phyloP scores from a whole-genome alignment of 805 yeast species.

The Jamesozyma piceae region DNA sequence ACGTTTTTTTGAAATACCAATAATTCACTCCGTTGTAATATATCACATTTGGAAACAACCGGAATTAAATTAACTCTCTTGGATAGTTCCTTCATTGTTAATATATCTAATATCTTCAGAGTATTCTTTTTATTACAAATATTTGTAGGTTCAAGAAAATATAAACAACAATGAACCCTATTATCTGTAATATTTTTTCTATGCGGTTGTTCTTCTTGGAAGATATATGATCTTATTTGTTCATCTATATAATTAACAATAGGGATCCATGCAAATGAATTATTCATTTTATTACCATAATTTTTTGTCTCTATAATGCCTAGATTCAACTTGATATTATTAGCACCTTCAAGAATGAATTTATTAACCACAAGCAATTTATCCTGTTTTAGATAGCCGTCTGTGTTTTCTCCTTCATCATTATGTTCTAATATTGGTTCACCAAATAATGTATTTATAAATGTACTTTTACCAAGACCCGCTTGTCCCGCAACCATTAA shows the following conservation, averaged over 20 bases:
- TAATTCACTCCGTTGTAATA: slow-evolving; percentile 46
- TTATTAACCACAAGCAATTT: not conserved
- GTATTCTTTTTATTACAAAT: slow-evolving; percentile 43
- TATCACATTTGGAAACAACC: slow-evolving; percentile 72
- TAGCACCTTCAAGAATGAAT: slow-evolving; percentile 40
- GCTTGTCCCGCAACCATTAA: slow-evolving; percentile 79
- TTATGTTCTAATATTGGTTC: slow-evolving; percentile 18
- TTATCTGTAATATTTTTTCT: slow-evolving; percentile 46
- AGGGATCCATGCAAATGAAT: slow-evolving; percentile 57
- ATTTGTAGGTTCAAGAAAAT: slow-evolving; percentile 55
- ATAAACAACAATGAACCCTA: slow-evolving; percentile 78
- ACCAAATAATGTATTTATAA: slow-evolving; percentile 71
- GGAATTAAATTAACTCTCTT: slow-evolving; percentile 75
- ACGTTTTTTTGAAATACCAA: slow-evolving; percentile 44
- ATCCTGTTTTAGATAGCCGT: not conserved
- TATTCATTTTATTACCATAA: slow-evolving; percentile 63
- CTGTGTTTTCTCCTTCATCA: not conserved
- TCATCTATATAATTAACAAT: slow-evolving; percentile 68
- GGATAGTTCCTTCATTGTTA: slow-evolving; percentile 60
- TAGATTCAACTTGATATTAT: slow-evolving; percentile 48
- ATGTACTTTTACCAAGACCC: slow-evolving; percentile 78
- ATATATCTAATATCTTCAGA: slow-evolving; percentile 53
- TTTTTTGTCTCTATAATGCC: slow-evolving; percentile 69
- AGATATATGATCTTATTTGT: slow-evolving; percentile 57
- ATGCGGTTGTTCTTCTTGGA: slow-evolving; percentile 70